Conservation (phyloP, 2,329 filamentous ascomycete genomes). For the Aspergillus aculeatinus region DNA sequence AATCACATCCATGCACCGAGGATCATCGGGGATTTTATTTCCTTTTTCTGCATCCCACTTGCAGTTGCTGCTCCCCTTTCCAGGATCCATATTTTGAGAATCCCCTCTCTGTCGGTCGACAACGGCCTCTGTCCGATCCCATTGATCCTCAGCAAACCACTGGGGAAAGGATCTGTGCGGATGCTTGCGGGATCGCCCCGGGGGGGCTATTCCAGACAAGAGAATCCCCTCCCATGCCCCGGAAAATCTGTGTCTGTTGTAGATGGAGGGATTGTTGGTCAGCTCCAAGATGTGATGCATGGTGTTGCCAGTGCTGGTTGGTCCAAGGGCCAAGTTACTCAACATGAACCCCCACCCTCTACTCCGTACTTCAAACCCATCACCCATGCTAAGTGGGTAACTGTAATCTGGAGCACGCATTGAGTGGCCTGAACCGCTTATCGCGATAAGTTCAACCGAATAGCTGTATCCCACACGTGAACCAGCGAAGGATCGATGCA, state of each 20-base stretch:
- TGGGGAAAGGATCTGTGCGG: slow-evolving; percentile 18
- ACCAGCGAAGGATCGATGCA: slow-evolving; percentile 1
- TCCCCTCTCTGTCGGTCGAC: slow-evolving; percentile 12
- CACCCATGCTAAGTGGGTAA: neutral
- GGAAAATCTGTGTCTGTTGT: neutral
- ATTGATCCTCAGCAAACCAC: slow-evolving; percentile 16
- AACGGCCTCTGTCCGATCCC: slow-evolving; percentile 28
- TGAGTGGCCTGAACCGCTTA: neutral
- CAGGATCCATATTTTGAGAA: slow-evolving; percentile 28
- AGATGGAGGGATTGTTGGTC: neutral
- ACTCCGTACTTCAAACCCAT: neutral
- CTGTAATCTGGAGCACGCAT: neutral
- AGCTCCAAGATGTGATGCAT: neutral
- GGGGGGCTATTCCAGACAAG: slow-evolving; percentile 5
- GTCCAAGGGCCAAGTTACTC: slow-evolving; percentile 9
- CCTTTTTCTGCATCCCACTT: neutral
- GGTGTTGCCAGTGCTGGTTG: slow-evolving; percentile 13
- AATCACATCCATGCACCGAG: slow-evolving; percentile 10
- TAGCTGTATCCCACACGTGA: slow-evolving; percentile 16
- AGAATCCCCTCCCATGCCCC: neutral
- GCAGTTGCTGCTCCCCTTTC: neutral
- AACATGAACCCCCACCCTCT: slow-evolving; percentile 1
- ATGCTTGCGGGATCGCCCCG: slow-evolving; percentile 15
- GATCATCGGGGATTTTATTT: slow-evolving; percentile 14
- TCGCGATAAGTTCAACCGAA: neutral